phyloP scores from a whole-genome alignment of 2,329 filamentous ascomycete species.

The Orbilia oligospora region DNA sequence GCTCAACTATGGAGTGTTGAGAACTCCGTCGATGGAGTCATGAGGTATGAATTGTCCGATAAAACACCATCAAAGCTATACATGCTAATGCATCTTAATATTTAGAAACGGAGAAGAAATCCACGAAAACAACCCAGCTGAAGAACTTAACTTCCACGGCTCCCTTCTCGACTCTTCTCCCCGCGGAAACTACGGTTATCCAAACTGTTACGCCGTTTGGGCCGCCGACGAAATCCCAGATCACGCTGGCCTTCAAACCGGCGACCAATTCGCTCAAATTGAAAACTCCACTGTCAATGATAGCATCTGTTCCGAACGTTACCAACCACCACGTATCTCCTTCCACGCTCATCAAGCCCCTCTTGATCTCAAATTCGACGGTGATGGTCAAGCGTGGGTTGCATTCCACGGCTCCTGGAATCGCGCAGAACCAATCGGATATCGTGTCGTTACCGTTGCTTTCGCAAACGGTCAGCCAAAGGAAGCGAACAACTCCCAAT shows the following conservation, averaged over 20 bases:
- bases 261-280: constrained; percentile 71
- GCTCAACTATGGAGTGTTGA: constrained; percentile 75
- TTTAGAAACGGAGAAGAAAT: constrained; percentile 71
- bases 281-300: constrained; percentile 68
- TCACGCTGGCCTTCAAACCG: constrained; percentile 68
- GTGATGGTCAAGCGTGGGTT: constrained; percentile 73
- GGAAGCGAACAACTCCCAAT: constrained; percentile 22
- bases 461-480: constrained; percentile 63
- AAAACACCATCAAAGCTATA: background rate
- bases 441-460: constrained; percentile 66
- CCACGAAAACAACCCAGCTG: constrained; percentile 77
- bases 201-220: constrained; percentile 79
- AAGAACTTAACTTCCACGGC: constrained; percentile 81
- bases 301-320: constrained; percentile 67
- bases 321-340: constrained; percentile 71
- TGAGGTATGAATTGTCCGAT: constrained; percentile 66
- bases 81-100: constrained; percentile 3
- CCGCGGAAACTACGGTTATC: constrained; percentile 74
- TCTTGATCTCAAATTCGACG: constrained; percentile 78
- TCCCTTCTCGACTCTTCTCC: constrained; percentile 71
- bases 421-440: constrained; percentile 67
- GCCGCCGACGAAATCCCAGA: constrained; percentile 70
- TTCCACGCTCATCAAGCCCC: constrained; percentile 79
- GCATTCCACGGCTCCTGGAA: constrained; percentile 81
- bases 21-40: constrained; percentile 78